phyloP scores from a whole-genome alignment of 495 filamentous ascomycete genomes.

The Immersiella caudata region DNA sequence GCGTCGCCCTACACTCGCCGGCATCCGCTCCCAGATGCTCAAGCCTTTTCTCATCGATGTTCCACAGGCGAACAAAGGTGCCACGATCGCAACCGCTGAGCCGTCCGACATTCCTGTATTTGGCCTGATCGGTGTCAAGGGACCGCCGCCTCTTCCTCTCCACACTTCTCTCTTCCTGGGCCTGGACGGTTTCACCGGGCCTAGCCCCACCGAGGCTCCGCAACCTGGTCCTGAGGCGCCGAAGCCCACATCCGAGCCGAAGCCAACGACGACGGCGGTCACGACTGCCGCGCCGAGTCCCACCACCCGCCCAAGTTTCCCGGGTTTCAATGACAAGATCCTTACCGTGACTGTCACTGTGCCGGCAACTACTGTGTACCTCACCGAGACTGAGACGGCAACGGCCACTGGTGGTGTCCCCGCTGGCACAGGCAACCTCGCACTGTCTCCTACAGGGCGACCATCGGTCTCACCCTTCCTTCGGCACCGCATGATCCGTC shows the following conservation, averaged over 20 bases:
- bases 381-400: slow-evolving; percentile 17
- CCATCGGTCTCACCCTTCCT: neutral
- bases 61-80: slow-evolving; percentile 30
- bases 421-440: neutral
- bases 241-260: slow-evolving; percentile 9
- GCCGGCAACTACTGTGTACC: slow-evolving; percentile 25
- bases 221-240: neutral
- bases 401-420: neutral
- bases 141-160: slow-evolving; percentile 17
- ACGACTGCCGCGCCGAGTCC: neutral
- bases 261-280: neutral
- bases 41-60: slow-evolving; percentile 42
- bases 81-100: slow-evolving; percentile 25
- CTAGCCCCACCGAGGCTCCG: slow-evolving; percentile 1
- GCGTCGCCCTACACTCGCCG: slow-evolving; percentile 30
- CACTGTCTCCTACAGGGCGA: neutral
- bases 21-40: slow-evolving; percentile 40
- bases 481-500: neutral
- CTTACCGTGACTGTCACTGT: slow-evolving; percentile 32
- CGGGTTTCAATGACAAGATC: slow-evolving; percentile 8
- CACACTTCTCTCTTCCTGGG: neutral
- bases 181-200: neutral
- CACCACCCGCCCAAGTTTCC: neutral
- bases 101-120: slow-evolving; percentile 31
- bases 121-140: slow-evolving; percentile 24